phyloP scores from a whole-genome alignment of 2,329 filamentous ascomycete species.

The Neofusicoccum ribis region DNA sequence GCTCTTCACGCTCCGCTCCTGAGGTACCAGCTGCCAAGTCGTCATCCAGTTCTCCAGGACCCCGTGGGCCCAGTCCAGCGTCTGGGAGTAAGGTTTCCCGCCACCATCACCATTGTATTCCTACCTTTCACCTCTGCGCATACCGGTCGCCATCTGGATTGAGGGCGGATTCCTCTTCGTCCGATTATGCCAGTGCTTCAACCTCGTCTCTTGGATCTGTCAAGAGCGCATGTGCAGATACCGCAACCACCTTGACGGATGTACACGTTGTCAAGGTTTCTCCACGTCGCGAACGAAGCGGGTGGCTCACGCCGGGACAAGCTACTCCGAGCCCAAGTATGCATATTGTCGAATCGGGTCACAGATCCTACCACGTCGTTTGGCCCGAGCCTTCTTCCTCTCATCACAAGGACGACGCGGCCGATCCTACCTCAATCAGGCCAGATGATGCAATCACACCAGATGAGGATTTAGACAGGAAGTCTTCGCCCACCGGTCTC shows the following conservation, averaged over 20 bases:
- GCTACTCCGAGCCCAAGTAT: slow-evolving; percentile 33
- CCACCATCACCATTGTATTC: not conserved
- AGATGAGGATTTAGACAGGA: slow-evolving; percentile 27
- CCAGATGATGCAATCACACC: slow-evolving; percentile 14
- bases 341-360: slow-evolving; percentile 34
- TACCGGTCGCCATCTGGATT: not conserved
- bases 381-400: slow-evolving; percentile 30
- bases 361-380: slow-evolving; percentile 32
- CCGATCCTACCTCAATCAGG: not conserved
- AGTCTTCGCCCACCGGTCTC: slow-evolving; percentile 25
- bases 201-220: not conserved
- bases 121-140: not conserved
- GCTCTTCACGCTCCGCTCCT: slow-evolving; percentile 1
- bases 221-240: slow-evolving; percentile 30
- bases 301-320: slow-evolving; percentile 6
- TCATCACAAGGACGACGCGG: slow-evolving; percentile 12
- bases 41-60: not conserved
- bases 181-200: not conserved
- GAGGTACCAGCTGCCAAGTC: not conserved
- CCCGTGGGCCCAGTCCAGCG: not conserved
- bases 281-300: slow-evolving; percentile 22
- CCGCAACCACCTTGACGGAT: slow-evolving; percentile 35
- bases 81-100: not conserved
- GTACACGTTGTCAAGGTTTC: slow-evolving; percentile 36
- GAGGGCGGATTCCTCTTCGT: not conserved